These are phyloP conservation scores for Candida multigemmis DNA, from an alignment of 805 yeast genomes.

Conservation along the genomic window DNA sequence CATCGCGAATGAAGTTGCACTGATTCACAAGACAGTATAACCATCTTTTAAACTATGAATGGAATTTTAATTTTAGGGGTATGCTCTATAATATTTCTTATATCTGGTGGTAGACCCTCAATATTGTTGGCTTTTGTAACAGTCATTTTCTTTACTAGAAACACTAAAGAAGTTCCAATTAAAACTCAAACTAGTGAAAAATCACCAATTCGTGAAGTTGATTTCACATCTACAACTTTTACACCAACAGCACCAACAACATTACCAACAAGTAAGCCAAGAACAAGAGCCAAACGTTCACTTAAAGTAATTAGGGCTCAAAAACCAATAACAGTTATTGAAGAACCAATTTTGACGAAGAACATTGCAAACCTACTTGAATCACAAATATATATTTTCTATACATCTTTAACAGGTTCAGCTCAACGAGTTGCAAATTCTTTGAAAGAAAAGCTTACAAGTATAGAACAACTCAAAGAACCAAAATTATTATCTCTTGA, in stretches of 20 bases:
- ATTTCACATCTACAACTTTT: conserved; percentile 28
- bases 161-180: conserved; percentile 1
- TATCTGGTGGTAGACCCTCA: no score
- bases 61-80: no score
- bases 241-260: conserved; percentile 13
- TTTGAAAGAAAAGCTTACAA: conserved; percentile 30
- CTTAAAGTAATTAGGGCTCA: conserved; percentile 35
- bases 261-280: conserved; percentile 6
- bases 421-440: conserved; percentile 59
- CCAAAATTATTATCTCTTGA: conserved; percentile 64
- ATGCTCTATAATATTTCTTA: no score
- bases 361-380: conserved; percentile 32
- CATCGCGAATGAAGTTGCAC: no score
- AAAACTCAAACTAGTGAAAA: conserved; percentile 7
- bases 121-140: no score
- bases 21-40: no score
- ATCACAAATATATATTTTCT: conserved; percentile 60
- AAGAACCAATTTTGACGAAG: conserved; percentile 28
- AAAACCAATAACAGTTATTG: conserved; percentile 15
- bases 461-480: conserved; percentile 13
- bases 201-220: conserved; percentile 32
- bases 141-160: conserved; percentile 10
- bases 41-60: no score
- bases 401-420: conserved; percentile 81
- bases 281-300: conserved; percentile 15